Conservation (phyloP, 192 early-diverging fungal genomes). For the Backusella macrospora region DNA sequence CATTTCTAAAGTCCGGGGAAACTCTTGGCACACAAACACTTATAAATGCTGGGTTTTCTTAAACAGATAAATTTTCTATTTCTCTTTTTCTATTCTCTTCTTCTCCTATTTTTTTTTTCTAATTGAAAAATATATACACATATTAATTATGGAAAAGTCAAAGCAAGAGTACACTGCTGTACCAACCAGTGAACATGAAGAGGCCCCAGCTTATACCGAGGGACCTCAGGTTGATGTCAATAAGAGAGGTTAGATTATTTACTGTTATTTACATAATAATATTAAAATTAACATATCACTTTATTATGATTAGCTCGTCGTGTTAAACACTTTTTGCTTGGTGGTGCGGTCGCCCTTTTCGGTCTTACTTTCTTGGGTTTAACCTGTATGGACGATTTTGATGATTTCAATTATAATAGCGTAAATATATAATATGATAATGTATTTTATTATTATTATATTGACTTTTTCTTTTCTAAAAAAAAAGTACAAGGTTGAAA, state of each 20-base stretch:
- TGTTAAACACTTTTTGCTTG: constrained; percentile 8
- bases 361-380: constrained; percentile 1
- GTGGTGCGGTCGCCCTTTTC: constrained; percentile 14
- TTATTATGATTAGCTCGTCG: not conserved
- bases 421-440: not conserved
- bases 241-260: not conserved
- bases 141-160: constrained; percentile 2
- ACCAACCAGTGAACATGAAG: constrained; percentile 3
- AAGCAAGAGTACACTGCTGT: constrained; percentile 13
- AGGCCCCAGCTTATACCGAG: not conserved
- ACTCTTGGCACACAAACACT: constrained; percentile 7
- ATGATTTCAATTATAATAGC: not conserved
- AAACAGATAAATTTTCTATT: not conserved
- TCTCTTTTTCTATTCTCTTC: not conserved
- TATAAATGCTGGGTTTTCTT: not conserved
- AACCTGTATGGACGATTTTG: not conserved
- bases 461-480: not conserved
- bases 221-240: constrained; percentile 4
- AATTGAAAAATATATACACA: not conserved
- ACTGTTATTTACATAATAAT: not conserved
- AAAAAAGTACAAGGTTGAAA: not conserved
- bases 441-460: not conserved
- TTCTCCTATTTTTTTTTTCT: not conserved
- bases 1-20: constrained; percentile 8
- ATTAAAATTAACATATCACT: not conserved